phyloP scores from a whole-genome alignment of 163 green algal species.

The Coccomyxa subellipsoidea region DNA sequence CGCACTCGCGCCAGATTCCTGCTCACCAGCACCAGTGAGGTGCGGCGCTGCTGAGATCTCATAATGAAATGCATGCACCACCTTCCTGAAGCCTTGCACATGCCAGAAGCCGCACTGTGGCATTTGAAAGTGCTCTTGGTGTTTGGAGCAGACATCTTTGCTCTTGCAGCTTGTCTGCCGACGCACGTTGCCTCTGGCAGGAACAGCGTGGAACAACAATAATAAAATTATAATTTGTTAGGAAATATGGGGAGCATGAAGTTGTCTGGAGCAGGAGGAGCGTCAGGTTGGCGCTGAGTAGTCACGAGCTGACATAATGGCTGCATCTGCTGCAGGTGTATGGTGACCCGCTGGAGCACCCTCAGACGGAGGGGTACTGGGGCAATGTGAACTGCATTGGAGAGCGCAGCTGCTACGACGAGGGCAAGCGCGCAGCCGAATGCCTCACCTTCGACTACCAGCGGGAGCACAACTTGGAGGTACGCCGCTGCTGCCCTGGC shows the following conservation, averaged over 20 bases:
- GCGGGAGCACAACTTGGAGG: slow-evolving; percentile 84
- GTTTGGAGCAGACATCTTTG: too few species aligned
- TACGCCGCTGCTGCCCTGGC: slow-evolving; percentile 9
- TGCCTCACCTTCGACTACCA: slow-evolving; percentile 98
- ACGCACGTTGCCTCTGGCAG: too few species aligned
- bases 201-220: too few species aligned
- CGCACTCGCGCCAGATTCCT: slow-evolving; percentile 89
- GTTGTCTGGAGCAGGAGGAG: too few species aligned
- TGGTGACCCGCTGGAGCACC: slow-evolving; percentile 96
- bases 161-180: too few species aligned
- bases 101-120: too few species aligned
- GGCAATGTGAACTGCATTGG: slow-evolving; percentile 99
- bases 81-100: too few species aligned
- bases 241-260: too few species aligned
- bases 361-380: slow-evolving; percentile 98
- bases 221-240: too few species aligned
- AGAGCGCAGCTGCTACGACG: slow-evolving; percentile 98
- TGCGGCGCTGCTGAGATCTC: not conserved
- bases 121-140: too few species aligned
- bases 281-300: too few species aligned
- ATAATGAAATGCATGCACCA: too few species aligned
- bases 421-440: slow-evolving; percentile 98
- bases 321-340: slow-evolving; percentile 71
- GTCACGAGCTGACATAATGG: not conserved
- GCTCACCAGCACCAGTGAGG: slow-evolving; percentile 88